phyloP scores from a whole-genome alignment of 1,284 basidiomycete species.

The Cutaneotrichosporon spelunceum region DNA sequence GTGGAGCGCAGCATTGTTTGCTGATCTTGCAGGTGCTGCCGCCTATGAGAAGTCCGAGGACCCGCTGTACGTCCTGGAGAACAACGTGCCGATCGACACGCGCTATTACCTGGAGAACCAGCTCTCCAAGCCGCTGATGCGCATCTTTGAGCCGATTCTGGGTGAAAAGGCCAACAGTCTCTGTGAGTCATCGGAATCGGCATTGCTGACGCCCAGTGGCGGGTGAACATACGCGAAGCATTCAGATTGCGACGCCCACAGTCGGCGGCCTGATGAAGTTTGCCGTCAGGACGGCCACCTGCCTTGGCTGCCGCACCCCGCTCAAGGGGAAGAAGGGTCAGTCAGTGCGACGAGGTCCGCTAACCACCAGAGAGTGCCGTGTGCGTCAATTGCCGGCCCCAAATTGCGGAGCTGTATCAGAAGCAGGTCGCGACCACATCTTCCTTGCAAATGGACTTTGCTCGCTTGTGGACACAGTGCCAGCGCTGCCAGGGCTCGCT shows the following conservation, averaged over 20 bases:
- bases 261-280: slow-evolving; percentile 96
- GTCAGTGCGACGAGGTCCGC: slow-evolving; percentile 23
- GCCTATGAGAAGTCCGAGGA: slow-evolving; percentile 98
- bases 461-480: slow-evolving; percentile 92
- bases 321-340: slow-evolving; percentile 67
- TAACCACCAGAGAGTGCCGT: slow-evolving; percentile 70
- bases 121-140: slow-evolving; percentile 87
- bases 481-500: slow-evolving; percentile 93
- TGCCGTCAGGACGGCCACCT: slow-evolving; percentile 87
- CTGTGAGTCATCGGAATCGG: slow-evolving; percentile 56
- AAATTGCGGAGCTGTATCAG: slow-evolving; percentile 81
- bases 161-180: slow-evolving; percentile 82
- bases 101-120: slow-evolving; percentile 96
- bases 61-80: slow-evolving; percentile 89
- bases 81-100: slow-evolving; percentile 94
- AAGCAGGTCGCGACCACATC: slow-evolving; percentile 75
- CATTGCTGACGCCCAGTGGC: slow-evolving; percentile 62
- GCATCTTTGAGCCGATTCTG: slow-evolving; percentile 95
- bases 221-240: slow-evolving; percentile 87
- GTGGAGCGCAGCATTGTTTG: slow-evolving; percentile 8
- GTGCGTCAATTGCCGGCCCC: slow-evolving; percentile 83
- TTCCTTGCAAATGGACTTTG: slow-evolving; percentile 79
- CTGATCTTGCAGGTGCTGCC: slow-evolving; percentile 67
- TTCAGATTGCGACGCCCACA: slow-evolving; percentile 90
- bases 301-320: slow-evolving; percentile 87